Evolutionary conservation across 768 basidiomycete genomes (phyloP).

Genomic region (Pulveroboletus frians): DNA sequence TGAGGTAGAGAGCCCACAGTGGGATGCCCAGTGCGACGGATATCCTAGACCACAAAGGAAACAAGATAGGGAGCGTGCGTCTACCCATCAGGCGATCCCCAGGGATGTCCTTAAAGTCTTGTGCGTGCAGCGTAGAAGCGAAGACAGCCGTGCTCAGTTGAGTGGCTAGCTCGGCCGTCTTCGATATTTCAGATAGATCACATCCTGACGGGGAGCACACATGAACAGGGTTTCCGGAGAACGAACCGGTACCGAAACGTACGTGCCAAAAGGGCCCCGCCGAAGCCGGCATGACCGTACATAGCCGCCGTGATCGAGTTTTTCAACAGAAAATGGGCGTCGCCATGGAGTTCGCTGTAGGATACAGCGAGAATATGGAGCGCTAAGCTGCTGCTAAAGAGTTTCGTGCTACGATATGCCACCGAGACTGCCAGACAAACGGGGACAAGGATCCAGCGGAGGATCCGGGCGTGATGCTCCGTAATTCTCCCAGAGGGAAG

Average conservation of each 20-base stretch:
- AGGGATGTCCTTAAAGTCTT: slow-evolving; percentile 35
- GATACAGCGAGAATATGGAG: slow-evolving; percentile 20
- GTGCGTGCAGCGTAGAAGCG: slow-evolving; percentile 28
- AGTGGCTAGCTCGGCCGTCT: slow-evolving; percentile 18
- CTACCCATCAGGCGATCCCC: slow-evolving; percentile 36
- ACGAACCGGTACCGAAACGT: background rate
- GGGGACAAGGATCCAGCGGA: slow-evolving; percentile 34
- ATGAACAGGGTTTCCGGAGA: background rate
- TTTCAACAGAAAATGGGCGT: slow-evolving; percentile 27
- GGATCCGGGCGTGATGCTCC: slow-evolving; percentile 24
- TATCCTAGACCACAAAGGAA: slow-evolving; percentile 24
- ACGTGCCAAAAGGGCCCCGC: slow-evolving; percentile 33
- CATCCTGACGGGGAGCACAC: slow-evolving; percentile 6
- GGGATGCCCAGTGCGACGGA: slow-evolving; percentile 20
- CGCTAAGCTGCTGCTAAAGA: slow-evolving; percentile 28
- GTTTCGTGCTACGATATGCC: slow-evolving; percentile 21
- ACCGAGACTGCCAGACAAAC: slow-evolving; percentile 30
- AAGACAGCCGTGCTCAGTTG: slow-evolving; percentile 26
- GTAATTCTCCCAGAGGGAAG: slow-evolving; percentile 39
- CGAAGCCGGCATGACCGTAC: slow-evolving; percentile 30
- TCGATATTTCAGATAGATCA: slow-evolving; percentile 8
- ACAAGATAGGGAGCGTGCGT: slow-evolving; percentile 37
- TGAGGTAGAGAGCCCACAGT: slow-evolving; percentile 23
- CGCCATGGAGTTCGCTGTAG: slow-evolving; percentile 33
- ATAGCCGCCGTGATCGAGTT: slow-evolving; percentile 31